Percentiles rank a stretch among this genome's conserved stretches.
phyloP scores from a whole-genome alignment of 768 basidiomycete species.

The Amanita subjunquillea region DNA sequence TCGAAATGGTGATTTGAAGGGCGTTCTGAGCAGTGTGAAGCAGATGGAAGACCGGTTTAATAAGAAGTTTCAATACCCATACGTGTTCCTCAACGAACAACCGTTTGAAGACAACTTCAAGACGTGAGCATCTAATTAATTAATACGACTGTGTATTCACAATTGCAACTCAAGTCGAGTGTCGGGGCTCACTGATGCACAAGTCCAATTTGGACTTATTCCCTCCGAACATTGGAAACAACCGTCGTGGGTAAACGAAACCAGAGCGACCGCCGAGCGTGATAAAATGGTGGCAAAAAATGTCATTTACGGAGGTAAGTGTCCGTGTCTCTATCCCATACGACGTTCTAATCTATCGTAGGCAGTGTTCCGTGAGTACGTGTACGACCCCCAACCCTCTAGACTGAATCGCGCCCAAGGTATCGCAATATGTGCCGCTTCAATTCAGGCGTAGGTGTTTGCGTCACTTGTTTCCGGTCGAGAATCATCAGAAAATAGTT shows the following conservation, averaged over 20 bases:
- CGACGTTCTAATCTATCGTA: slow-evolving; percentile 16
- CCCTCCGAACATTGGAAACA: slow-evolving; percentile 72
- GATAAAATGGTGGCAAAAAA: slow-evolving; percentile 59
- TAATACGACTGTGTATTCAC: background rate
- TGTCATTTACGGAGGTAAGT: slow-evolving; percentile 57
- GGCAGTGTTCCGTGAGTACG: slow-evolving; percentile 65
- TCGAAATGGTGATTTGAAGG: slow-evolving; percentile 49
- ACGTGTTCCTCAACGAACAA: slow-evolving; percentile 81
- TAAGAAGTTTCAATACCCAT: slow-evolving; percentile 74
- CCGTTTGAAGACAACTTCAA: slow-evolving; percentile 68
- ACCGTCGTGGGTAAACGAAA: slow-evolving; percentile 74
- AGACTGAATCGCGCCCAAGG: slow-evolving; percentile 13
- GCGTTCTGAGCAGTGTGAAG: slow-evolving; percentile 55
- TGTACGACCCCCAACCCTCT: background rate
- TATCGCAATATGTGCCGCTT: slow-evolving; percentile 98
- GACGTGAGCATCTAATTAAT: slow-evolving; percentile 24
- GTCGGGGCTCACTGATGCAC: slow-evolving; percentile 46
- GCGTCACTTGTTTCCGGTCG: background rate
- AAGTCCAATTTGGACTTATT: slow-evolving; percentile 71
- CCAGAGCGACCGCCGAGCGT: slow-evolving; percentile 48
- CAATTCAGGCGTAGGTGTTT: slow-evolving; percentile 75
- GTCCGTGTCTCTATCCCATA: background rate
- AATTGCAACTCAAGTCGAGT: slow-evolving; percentile 32
- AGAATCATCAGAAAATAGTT: slow-evolving; percentile 33
- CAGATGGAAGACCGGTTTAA: slow-evolving; percentile 90